These are phyloP conservation scores for Talinum fruticosum DNA, from an alignment of 148 eudicot species.

Conservation along the genomic window DNA sequence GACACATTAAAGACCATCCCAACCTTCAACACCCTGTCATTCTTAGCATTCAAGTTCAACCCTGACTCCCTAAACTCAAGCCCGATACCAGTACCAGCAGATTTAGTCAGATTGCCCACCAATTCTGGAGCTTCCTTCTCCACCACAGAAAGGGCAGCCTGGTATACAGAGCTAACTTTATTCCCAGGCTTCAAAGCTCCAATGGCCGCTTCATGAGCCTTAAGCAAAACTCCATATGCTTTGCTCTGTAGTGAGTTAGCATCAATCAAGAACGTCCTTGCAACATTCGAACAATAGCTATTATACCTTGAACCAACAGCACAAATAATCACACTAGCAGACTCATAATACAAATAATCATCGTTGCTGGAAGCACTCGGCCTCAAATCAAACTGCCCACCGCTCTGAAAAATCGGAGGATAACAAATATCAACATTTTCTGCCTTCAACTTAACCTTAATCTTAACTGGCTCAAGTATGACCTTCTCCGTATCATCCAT, in stretches of 20 bases:
- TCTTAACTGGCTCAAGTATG: slow-evolving; percentile 52
- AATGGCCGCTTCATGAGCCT: slow-evolving; percentile 90
- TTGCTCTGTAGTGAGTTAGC: slow-evolving; percentile 60
- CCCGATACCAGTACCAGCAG: slow-evolving; percentile 94
- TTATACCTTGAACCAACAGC: slow-evolving; percentile 83
- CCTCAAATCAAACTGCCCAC: slow-evolving; percentile 79
- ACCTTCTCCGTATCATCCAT: slow-evolving; percentile 90
- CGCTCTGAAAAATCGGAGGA: slow-evolving; percentile 95
- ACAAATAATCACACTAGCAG: slow-evolving; percentile 78
- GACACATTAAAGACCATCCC: slow-evolving; percentile 86
- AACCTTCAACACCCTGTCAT: slow-evolving; percentile 56
- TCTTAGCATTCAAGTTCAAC: slow-evolving; percentile 61
- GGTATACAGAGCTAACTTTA: slow-evolving; percentile 47
- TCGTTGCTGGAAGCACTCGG: slow-evolving; percentile 90
- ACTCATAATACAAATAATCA: slow-evolving; percentile 62
- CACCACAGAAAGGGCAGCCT: slow-evolving; percentile 68
- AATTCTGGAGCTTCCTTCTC: slow-evolving; percentile 80
- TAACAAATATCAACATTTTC: slow-evolving; percentile 90
- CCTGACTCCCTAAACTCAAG: slow-evolving; percentile 92
- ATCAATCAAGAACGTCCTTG: slow-evolving; percentile 76
- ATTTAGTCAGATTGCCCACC: slow-evolving; percentile 62
- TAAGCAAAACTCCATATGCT: slow-evolving; percentile 75
- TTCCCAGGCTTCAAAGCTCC: slow-evolving; percentile 68
- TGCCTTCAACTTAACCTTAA: slow-evolving; percentile 73
- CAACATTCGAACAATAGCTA: slow-evolving; percentile 83